Base-by-base conservation (phyloP, 805 yeast species). In the Maudiozyma saulgeensis region DNA sequence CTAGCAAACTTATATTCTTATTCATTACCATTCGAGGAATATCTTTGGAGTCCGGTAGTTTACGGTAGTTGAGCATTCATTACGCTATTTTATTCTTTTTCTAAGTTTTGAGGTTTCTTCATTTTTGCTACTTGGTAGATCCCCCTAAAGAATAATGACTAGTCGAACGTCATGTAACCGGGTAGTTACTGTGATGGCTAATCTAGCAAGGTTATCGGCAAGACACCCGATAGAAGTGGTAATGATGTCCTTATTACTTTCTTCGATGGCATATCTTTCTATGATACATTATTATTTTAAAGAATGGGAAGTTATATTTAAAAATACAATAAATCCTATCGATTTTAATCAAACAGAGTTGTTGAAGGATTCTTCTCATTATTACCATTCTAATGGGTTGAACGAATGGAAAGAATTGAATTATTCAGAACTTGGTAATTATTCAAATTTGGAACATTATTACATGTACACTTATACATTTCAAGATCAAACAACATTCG, bases 141-240 rank as follows among this genome's bases (percentile, higher is more conserved):
- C 32, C 32, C 32, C 9, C 32, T 28, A 28, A 28, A 6, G 32
- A 9, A 35, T 16, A 35, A 35, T 35, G 38, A 35, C 18, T 4
- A 35, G 11, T 15, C 38, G 16, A 35, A 6, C 38, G 8, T 3
- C 18, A n/a, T 38, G 41, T 43, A 41, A 18, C 16, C 21, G 23
- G 2, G 18, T 23, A 1, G 25, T 51, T 7, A 58, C 58, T 12
- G 58, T 59, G n/a, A 57, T 80, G 48, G 84, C 86, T 41, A 70
- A 70, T 50, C 49, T 70, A 39, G 74, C 80, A 9, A 69, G 64
- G 48, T 62, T 75, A 16, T 80, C 91, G 44, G 93, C 96, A 13
- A 77, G 78, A 51, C 77, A 82, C 62, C 99, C 99, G 13, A 86
- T 91, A 55, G 97, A 90, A 66, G 78, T 88, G 46, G 80, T 91